Evolutionary conservation across 495 filamentous ascomycete species (phyloP).

Genomic region (Thermothielavioides terrestris): DNA sequence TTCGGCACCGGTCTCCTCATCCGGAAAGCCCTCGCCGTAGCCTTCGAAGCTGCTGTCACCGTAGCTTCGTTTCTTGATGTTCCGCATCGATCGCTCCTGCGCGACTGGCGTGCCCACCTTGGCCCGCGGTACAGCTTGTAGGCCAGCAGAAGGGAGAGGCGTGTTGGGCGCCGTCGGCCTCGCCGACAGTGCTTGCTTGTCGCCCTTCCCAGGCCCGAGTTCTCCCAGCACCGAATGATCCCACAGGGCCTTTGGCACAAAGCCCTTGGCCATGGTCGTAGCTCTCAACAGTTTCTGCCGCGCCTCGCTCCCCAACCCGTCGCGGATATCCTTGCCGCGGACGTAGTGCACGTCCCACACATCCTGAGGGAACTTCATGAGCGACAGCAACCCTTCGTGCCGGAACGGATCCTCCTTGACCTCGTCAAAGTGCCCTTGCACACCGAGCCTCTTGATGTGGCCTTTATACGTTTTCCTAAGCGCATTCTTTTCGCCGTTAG

Average conservation of each 20-base stretch:
- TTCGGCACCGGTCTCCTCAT: slow-evolving; percentile 39
- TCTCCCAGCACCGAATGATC: slow-evolving; percentile 46
- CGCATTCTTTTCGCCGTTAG: slow-evolving; percentile 48
- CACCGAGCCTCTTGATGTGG: slow-evolving; percentile 46
- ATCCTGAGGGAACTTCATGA: slow-evolving; percentile 46
- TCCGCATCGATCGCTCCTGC: slow-evolving; percentile 33
- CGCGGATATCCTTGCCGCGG: slow-evolving; percentile 48
- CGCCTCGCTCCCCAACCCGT: slow-evolving; percentile 33
- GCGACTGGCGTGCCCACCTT: slow-evolving; percentile 21
- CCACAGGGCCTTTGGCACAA: slow-evolving; percentile 41
- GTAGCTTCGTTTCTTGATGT: slow-evolving; percentile 44
- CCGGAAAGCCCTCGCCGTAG: slow-evolving; percentile 46
- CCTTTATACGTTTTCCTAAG: slow-evolving; percentile 53
- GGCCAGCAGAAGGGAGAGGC: slow-evolving; percentile 22
- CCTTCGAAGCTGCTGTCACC: slow-evolving; percentile 49
- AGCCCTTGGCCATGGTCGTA: slow-evolving; percentile 40
- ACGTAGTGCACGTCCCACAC: slow-evolving; percentile 45
- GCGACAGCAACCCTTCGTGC: slow-evolving; percentile 31
- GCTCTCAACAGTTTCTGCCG: slow-evolving; percentile 33
- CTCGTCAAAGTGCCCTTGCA: slow-evolving; percentile 46
- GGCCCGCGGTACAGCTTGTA: slow-evolving; percentile 12
- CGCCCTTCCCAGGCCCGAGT: slow-evolving; percentile 27
- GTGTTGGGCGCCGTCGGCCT: slow-evolving; percentile 38
- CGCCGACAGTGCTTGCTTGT: slow-evolving; percentile 29
- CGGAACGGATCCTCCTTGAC: slow-evolving; percentile 37